These are phyloP conservation scores for Ceratorhiza oryzae-sativae DNA, from an alignment of 1,284 basidiomycete species.

Conservation along the genomic window DNA sequence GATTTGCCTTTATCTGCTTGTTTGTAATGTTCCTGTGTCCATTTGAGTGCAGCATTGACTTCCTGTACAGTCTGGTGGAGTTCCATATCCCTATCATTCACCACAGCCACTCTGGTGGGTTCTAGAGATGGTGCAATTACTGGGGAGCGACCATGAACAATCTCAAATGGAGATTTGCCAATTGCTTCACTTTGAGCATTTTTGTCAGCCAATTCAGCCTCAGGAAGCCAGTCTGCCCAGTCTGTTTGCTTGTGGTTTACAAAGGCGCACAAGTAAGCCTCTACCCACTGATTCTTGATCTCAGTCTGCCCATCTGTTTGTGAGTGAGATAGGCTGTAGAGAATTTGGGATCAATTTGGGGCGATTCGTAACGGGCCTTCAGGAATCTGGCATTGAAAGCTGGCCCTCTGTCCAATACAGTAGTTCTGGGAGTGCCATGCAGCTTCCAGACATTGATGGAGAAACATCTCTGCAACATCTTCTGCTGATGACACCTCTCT, in stretches of 20 bases:
- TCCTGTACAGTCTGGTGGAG: neutral
- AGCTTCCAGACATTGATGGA: conserved; percentile 30
- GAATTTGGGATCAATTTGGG: conserved; percentile 42
- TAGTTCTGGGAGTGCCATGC: conserved; percentile 20
- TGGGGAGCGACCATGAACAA: neutral
- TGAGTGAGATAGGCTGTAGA: conserved; percentile 50
- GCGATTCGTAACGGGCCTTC: conserved; percentile 37
- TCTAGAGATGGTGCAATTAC: neutral
- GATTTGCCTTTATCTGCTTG: neutral
- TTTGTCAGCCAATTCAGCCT: conserved; percentile 35
- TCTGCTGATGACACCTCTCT: neutral
- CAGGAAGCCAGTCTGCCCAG: conserved; percentile 23
- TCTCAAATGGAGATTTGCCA: conserved; percentile 4
- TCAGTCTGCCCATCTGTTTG: conserved; percentile 52
- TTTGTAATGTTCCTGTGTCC: neutral
- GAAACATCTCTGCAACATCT: conserved; percentile 22
- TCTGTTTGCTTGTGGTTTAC: conserved; percentile 40
- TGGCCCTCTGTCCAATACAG: conserved; percentile 19
- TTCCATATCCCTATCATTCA: neutral
- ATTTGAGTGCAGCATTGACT: neutral
- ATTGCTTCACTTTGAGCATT: conserved; percentile 11
- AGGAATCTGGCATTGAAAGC: conserved; percentile 44
- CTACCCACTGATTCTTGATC: conserved; percentile 47
- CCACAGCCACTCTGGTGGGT: neutral
- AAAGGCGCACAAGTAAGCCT: conserved; percentile 43